Evolutionary conservation across 495 filamentous ascomycete species (phyloP).

Genomic region (Thozetella sp.): DNA sequence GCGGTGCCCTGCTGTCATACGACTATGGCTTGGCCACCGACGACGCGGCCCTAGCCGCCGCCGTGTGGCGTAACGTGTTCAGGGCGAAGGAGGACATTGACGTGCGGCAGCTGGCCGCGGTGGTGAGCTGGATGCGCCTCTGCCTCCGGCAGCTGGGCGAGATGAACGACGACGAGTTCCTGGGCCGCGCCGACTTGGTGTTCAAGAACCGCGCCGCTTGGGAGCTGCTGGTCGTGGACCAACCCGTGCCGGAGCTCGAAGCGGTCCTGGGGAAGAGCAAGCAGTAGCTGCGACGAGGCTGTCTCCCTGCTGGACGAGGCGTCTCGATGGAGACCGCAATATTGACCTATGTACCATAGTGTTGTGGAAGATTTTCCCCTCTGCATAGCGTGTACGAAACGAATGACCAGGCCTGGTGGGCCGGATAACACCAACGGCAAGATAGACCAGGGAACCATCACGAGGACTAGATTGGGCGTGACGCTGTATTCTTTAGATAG

Average conservation of each 20-base stretch:
- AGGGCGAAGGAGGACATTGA: constrained; percentile 75
- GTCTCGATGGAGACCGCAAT: no score
- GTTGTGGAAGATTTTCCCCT: background rate
- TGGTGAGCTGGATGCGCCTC: constrained; percentile 79
- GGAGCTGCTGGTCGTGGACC: constrained; percentile 41
- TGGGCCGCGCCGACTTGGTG: constrained; percentile 27
- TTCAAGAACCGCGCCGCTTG: constrained; percentile 41
- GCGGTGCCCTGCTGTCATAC: constrained; percentile 79
- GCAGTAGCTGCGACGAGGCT: background rate
- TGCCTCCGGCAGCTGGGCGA: constrained; percentile 63
- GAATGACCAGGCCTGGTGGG: background rate
- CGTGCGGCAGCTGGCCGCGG: constrained; percentile 65
- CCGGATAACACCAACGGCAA: no score
- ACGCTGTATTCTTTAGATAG: no score
- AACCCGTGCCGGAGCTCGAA: constrained; percentile 22
- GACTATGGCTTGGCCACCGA: constrained; percentile 85
- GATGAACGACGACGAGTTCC: constrained; percentile 57
- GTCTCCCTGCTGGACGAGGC: no score
- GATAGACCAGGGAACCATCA: no score
- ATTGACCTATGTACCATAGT: constrained; percentile 4
- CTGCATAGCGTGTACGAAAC: background rate
- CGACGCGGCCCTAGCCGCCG: constrained; percentile 82
- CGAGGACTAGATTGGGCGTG: no score
- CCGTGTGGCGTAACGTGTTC: constrained; percentile 93
- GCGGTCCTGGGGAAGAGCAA: constrained; percentile 12